Evolutionary conservation across 805 yeast genomes (phyloP).

Genomic region (Maudiozyma pseudohumilis): DNA sequence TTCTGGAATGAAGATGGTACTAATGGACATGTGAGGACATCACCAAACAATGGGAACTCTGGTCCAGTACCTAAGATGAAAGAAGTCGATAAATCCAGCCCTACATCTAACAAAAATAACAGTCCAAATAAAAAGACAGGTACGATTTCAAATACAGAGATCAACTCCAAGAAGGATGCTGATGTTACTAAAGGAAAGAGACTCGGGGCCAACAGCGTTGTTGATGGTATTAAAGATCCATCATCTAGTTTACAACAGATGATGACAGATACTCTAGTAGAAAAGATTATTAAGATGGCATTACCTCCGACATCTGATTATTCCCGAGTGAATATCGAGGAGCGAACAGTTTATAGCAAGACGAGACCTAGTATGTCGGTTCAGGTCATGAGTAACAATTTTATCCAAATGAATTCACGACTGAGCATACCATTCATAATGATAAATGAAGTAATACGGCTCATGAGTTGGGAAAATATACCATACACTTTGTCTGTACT

Average conservation of each 20-base stretch:
- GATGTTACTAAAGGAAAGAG: too few species aligned
- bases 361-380: conserved; percentile 61
- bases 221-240: conserved; percentile 1
- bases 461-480: conserved; percentile 59
- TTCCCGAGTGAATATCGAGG: conserved; percentile 36
- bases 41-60: too few species aligned
- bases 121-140: too few species aligned
- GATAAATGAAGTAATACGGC: conserved; percentile 44
- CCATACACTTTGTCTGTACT: conserved; percentile 50
- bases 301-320: conserved; percentile 51
- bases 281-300: conserved; percentile 60
- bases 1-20: conserved; percentile 7
- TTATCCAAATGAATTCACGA: conserved; percentile 52
- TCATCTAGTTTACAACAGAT: conserved; percentile 24
- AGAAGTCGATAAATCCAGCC: too few species aligned
- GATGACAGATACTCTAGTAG: conserved; percentile 62
- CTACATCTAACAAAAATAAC: neutral
- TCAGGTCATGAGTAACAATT: conserved; percentile 58
- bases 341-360: conserved; percentile 51
- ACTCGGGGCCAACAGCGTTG: too few species aligned
- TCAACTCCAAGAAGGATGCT: too few species aligned
- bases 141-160: too few species aligned
- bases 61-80: too few species aligned
- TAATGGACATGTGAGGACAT: too few species aligned
- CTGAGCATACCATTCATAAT: conserved; percentile 50